Conservation (phyloP, 225 moss, liverwort and hornwort genomes). For the Climacium dendroides region DNA sequence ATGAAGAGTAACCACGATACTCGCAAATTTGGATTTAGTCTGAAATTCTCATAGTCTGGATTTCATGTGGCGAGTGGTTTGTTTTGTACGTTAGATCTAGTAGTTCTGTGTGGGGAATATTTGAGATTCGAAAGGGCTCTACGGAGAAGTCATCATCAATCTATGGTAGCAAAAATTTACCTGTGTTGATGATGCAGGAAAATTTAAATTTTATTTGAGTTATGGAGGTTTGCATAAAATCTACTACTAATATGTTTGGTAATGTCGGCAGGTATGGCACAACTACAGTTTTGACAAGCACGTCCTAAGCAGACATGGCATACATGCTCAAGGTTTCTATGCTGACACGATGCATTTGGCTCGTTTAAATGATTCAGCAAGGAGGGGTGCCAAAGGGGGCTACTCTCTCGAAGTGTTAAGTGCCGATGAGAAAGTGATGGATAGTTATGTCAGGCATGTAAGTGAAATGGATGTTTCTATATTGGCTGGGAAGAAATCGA, state of each 20-base stretch:
- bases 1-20: neutral
- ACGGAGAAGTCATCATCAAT: neutral
- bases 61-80: neutral
- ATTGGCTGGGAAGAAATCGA: conserved; percentile 66
- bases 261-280: conserved; percentile 80
- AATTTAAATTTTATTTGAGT: neutral
- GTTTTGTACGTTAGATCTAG: neutral
- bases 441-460: conserved; percentile 27
- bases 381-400: conserved; percentile 69
- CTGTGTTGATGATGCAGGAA: neutral
- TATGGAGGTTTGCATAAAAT: neutral
- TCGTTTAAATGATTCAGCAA: conserved; percentile 74
- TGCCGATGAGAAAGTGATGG: conserved; percentile 76
- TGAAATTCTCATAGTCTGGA: neutral
- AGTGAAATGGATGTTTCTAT: conserved; percentile 20
- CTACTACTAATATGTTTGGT: neutral
- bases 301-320: conserved; percentile 72
- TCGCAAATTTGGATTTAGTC: neutral
- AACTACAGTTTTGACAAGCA: conserved; percentile 98
- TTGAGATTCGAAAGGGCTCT: neutral
- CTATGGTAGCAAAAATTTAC: neutral
- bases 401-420: conserved; percentile 93
- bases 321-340: conserved; percentile 67
- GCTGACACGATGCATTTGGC: conserved; percentile 99
- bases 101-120: neutral